Evolutionary conservation across 2,329 filamentous ascomycete species (phyloP).

Genomic region (Aureobasidium sp.): DNA sequence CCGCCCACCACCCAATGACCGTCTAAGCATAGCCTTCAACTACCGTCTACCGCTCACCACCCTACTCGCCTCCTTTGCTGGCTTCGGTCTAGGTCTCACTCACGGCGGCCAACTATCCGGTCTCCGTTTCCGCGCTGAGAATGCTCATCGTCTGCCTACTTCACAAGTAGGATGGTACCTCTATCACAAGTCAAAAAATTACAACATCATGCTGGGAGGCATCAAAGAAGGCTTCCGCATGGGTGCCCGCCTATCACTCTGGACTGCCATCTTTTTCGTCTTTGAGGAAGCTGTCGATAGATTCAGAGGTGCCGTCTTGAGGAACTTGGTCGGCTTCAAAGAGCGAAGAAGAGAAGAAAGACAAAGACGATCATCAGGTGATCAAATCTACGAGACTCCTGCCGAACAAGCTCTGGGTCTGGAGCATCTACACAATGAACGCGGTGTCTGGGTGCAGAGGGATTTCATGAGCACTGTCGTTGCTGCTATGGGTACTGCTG

Average conservation of each 20-base stretch:
- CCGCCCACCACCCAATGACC: conserved; percentile 24
- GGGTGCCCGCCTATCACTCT: conserved; percentile 74
- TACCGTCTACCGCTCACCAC: conserved; percentile 35
- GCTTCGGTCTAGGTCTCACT: conserved; percentile 35
- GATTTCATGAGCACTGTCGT: conserved; percentile 86
- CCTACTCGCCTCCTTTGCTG: conserved; percentile 29
- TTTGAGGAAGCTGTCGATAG: conserved; percentile 90
- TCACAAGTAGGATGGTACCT: conserved; percentile 92
- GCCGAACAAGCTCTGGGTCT: conserved; percentile 31
- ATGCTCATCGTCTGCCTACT: conserved; percentile 91
- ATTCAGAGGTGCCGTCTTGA: conserved; percentile 69
- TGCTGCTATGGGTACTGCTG: conserved; percentile 86
- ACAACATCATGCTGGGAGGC: conserved; percentile 82
- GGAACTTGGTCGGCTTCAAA: conserved; percentile 42
- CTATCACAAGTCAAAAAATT: conserved; percentile 99
- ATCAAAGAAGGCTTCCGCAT: conserved; percentile 82
- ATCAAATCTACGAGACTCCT: conserved; percentile 33
- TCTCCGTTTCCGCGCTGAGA: conserved; percentile 94
- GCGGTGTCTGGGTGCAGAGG: conserved; percentile 44
- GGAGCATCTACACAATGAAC: conserved; percentile 26
- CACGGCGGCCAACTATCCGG: conserved; percentile 34
- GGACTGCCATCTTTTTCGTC: conserved; percentile 80
- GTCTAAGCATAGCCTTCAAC: conserved; percentile 36
- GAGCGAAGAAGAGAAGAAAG: conserved; percentile 43
- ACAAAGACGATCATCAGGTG: conserved; percentile 28